Evolutionary conservation across 2,329 filamentous ascomycete species (phyloP).

Genomic region (Scorias spongiosa): DNA sequence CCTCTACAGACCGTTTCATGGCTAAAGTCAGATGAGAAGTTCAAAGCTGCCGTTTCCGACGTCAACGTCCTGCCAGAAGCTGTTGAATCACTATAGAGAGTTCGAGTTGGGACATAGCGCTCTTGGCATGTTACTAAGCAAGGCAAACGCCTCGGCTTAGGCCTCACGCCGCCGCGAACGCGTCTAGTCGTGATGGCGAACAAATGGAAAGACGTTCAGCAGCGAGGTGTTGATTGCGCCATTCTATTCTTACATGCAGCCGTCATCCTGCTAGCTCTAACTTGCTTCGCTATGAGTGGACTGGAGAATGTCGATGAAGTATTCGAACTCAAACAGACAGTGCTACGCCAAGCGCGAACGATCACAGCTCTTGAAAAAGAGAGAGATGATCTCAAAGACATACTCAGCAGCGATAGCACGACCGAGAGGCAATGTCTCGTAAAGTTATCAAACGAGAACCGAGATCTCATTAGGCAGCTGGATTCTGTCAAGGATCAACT

Average conservation of each 20-base stretch:
- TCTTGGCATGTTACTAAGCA: no score
- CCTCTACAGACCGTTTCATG: slow-evolving; percentile 25
- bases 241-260: no score
- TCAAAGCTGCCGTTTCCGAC: no score
- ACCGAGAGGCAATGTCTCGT: background rate
- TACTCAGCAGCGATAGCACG: background rate
- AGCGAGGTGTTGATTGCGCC: no score
- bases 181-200: no score
- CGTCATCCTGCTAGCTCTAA: no score
- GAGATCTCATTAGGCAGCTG: slow-evolving; percentile 5
- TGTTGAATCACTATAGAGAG: no score
- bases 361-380: background rate
- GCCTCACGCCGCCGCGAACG: no score
- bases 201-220: no score
- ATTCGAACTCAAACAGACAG: background rate
- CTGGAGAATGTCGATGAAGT: background rate
- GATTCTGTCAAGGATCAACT: slow-evolving; percentile 15
- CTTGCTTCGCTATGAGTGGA: background rate
- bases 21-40: background rate
- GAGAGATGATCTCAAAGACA: background rate
- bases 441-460: background rate
- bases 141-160: no score
- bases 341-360: background rate
- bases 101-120: no score
- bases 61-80: no score